Evolutionary conservation across 2,329 filamentous ascomycete species (phyloP).

Genomic region (Cryphonectria parasitica): DNA sequence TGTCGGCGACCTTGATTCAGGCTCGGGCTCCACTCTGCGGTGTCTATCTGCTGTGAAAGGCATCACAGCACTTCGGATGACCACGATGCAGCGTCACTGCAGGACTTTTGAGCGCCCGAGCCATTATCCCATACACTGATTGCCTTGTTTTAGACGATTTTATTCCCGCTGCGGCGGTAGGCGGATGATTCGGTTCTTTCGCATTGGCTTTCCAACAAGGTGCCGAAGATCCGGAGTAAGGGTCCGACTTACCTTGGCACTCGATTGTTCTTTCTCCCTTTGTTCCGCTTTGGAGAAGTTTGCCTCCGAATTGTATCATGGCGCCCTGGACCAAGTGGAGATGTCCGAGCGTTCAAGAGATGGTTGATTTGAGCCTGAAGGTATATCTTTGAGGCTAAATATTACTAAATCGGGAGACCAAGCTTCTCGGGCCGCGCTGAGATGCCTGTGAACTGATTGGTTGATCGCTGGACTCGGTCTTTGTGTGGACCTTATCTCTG

Average conservation of each 20-base stretch:
- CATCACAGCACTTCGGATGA: background rate
- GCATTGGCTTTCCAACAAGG: background rate
- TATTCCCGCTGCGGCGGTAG: no score
- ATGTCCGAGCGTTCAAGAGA: slow-evolving; percentile 20
- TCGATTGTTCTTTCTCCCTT: background rate
- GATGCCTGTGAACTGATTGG: background rate
- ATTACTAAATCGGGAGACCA: slow-evolving; percentile 5
- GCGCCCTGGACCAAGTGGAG: slow-evolving; percentile 18
- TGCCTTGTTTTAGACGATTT: background rate
- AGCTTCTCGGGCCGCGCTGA: slow-evolving; percentile 1
- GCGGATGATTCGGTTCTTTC: background rate
- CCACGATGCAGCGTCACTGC: background rate
- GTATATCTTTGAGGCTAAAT: slow-evolving; percentile 12
- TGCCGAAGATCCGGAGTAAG: background rate
- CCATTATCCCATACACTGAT: background rate
- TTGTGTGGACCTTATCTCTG: background rate
- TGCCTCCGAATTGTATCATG: slow-evolving; percentile 16
- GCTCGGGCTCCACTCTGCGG: background rate
- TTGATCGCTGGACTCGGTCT: background rate
- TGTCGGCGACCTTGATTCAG: background rate
- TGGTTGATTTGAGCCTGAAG: background rate
- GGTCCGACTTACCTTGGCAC: background rate
- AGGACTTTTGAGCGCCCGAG: no score
- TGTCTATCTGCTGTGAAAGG: background rate
- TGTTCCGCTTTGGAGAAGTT: no score